A percentile compares a stretch with the other conserved stretches of the same genome.
Conservation (phyloP, 345 rosid species). For the Populus alba region DNA sequence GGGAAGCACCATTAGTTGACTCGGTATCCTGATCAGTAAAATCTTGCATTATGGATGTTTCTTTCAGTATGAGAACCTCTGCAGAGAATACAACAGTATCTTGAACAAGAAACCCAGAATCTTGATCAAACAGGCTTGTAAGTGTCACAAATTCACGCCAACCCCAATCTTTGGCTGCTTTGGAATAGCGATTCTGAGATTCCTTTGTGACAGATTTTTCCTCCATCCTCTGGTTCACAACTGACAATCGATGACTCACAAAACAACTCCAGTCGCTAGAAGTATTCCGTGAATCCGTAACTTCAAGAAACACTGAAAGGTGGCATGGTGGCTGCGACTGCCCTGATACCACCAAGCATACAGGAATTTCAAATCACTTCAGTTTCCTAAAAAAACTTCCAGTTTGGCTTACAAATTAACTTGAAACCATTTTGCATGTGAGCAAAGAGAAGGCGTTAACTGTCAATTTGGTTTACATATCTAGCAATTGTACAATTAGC, state of each 20-base stretch:
- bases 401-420: not conserved
- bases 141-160: slow-evolving; percentile 99
- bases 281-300: slow-evolving; percentile 91
- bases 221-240: slow-evolving; percentile 83
- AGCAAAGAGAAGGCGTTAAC: not conserved
- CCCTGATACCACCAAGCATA: slow-evolving; percentile 79
- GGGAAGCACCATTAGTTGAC: slow-evolving; percentile 40
- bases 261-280: slow-evolving; percentile 98
- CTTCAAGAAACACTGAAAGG: slow-evolving; percentile 99
- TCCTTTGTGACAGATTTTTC: slow-evolving; percentile 97
- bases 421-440: not conserved
- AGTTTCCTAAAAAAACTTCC: not conserved
- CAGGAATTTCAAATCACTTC: slow-evolving; percentile 40
- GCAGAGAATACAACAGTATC: slow-evolving; percentile 93
- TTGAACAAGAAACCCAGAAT: slow-evolving; percentile 95
- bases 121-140: slow-evolving; percentile 96
- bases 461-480: not conserved
- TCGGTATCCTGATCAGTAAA: slow-evolving; percentile 58
- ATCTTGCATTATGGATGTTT: slow-evolving; percentile 81
- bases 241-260: slow-evolving; percentile 96
- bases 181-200: slow-evolving; percentile 98
- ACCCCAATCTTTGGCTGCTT: slow-evolving; percentile 99
- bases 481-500: not conserved
- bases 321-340: slow-evolving; percentile 99
- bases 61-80: slow-evolving; percentile 98